Percentiles rank a stretch among this genome's conserved stretches.
Conservation (phyloP, 2,329 filamentous ascomycete genomes). For the Sporothrix globosa region DNA sequence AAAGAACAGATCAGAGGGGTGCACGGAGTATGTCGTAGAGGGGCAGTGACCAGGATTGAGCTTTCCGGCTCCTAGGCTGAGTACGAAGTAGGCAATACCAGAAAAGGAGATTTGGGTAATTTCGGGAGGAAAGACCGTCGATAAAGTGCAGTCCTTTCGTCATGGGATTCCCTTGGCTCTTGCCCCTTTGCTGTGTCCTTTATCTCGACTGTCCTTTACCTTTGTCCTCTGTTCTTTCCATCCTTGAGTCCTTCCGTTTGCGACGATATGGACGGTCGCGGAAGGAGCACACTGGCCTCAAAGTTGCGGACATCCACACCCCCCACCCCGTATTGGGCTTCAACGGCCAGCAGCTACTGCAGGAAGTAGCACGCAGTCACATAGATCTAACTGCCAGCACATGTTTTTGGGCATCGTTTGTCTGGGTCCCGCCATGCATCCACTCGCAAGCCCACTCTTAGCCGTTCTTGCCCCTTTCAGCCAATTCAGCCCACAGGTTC, state of each 20-base stretch:
- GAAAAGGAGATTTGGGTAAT: conserved; percentile 27
- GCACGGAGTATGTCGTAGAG: conserved; percentile 5
- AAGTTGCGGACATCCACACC: neutral
- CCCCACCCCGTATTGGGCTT: neutral
- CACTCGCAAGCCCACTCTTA: conserved; percentile 29
- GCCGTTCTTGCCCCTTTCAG: conserved; percentile 24
- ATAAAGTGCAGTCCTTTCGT: neutral
- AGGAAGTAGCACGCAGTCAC: neutral
- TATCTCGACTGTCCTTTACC: neutral
- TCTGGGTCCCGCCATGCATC: conserved; percentile 13
- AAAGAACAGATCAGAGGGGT: conserved; percentile 26
- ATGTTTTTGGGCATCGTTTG: conserved; percentile 16
- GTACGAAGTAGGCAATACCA: neutral
- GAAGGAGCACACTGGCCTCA: neutral
- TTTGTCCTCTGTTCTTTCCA: neutral
- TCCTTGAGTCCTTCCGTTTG: conserved; percentile 7
- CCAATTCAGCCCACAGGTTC: neutral
- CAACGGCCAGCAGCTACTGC: conserved; percentile 13
- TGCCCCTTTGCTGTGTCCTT: neutral
- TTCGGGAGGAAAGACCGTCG: conserved; percentile 18
- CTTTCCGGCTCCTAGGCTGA: conserved; percentile 2
- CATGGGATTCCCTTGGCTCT: neutral
- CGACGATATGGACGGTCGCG: neutral
- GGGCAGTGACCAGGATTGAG: neutral
- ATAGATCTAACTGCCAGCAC: conserved; percentile 18